Base-by-base conservation (phyloP, 148 eudicot genomes). In the Vaccinium macrocarpon region DNA sequence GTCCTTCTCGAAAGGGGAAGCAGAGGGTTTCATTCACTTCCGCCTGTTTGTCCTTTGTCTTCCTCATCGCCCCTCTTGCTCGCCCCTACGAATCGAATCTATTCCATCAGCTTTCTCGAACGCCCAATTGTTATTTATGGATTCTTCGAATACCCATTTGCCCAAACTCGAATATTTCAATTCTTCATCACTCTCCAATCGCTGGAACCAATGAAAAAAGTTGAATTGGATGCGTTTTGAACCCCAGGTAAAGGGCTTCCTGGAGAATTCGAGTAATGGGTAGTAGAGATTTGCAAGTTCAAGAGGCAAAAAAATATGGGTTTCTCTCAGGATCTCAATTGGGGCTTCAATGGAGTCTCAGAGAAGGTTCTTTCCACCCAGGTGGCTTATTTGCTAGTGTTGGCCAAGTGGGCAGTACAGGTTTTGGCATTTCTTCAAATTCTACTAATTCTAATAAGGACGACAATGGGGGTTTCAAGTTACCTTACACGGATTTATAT, bases 351-450 rank as follows among this genome's bases (percentile, higher is more conserved):
- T 88, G 90, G 90, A 78, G 90, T 74, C 83, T 82, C 1, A 72
- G 35, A 66, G 88, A 86, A 62, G 87, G 84, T 78, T 50, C 27
- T 71, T 79, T 35, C 57, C 87, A 86, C 56, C 66, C 77, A 38
- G 90, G 83, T 14, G 84, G 87, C 48, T 84, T 88, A 32, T 88
- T 88, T 82, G 90, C 90, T 35, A 82, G 90, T 81, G 85, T 88
- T 72, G 84, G 88, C 42, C 90, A 88, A 72, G 79, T 88, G 90
- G 88, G 88, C 11, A 82, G 23, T 87, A 72, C n/a, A 66, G 88
- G 86, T 55, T 78, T 88, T 66, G 88, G 88, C 84, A 77, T 81
- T 59, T 81, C 90, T 42, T 66, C 86, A n/a, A 88, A 88, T 61
- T 49, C 87, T 6, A 64, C 84, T 8, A 82, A 84, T 66, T 71